Conservation (phyloP, 371 early-diverging fungal species). For the Rhizopus microsporus region DNA sequence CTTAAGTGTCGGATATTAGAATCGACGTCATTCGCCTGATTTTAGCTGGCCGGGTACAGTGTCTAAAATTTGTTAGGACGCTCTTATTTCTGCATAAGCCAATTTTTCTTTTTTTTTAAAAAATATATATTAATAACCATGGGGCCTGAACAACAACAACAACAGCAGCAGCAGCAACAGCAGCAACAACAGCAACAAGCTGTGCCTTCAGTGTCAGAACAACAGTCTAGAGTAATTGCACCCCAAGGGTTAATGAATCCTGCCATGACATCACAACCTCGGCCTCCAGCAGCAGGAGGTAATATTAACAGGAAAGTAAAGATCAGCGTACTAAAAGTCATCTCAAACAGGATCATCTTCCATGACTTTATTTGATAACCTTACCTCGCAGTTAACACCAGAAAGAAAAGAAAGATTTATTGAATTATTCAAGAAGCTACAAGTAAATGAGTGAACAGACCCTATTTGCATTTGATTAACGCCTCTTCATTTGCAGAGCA, state of each 20-base stretch:
- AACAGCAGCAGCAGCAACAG: background rate
- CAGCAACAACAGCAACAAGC: background rate
- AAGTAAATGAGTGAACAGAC: slow-evolving; percentile 21
- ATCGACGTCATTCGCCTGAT: too few species aligned
- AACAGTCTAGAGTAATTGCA: background rate
- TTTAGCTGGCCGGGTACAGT: too few species aligned
- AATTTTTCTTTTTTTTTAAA: too few species aligned
- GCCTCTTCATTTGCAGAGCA: slow-evolving; percentile 10
- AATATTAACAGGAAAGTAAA: background rate
- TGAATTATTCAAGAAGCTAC: slow-evolving; percentile 38
- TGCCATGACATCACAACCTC: background rate
- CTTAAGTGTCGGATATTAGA: too few species aligned
- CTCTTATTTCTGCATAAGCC: too few species aligned
- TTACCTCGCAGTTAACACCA: slow-evolving; percentile 39
- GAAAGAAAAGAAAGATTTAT: slow-evolving; percentile 43
- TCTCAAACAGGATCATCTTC: slow-evolving; percentile 9
- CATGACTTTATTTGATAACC: slow-evolving; percentile 39
- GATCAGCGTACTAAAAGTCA: background rate
- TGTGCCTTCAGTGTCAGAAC: background rate
- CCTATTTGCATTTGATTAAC: background rate
- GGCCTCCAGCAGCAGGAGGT: slow-evolving; percentile 3
- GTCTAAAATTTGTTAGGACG: too few species aligned
- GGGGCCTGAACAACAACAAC: slow-evolving; percentile 1
- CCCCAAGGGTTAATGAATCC: background rate
- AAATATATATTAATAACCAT: background rate